Conservation (phyloP, 352 stramenopile species). For the Pythium dissimile region DNA sequence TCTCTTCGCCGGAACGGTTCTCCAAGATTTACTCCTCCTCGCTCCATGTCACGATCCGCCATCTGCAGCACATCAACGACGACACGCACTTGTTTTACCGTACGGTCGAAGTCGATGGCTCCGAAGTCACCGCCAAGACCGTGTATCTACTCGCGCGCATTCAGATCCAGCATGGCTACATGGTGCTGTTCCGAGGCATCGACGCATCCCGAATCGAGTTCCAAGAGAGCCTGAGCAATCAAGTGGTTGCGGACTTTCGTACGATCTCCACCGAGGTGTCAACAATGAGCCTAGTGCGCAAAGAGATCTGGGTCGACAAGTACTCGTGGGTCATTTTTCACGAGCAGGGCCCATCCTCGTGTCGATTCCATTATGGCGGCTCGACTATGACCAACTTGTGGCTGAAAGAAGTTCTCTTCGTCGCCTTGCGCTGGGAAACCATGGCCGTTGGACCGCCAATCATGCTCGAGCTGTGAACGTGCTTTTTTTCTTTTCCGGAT, state of each 20-base stretch:
- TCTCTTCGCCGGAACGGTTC: slow-evolving; percentile 42
- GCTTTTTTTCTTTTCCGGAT: too few relatives aligned
- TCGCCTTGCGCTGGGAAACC: slow-evolving; percentile 57
- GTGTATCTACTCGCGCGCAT: slow-evolving; percentile 52
- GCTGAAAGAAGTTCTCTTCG: slow-evolving; percentile 63
- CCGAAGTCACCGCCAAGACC: slow-evolving; percentile 38
- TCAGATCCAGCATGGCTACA: slow-evolving; percentile 44
- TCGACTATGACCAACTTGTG: slow-evolving; percentile 44
- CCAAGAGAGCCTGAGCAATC: slow-evolving; percentile 31
- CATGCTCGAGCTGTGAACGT: slow-evolving; percentile 23
- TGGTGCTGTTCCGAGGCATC: slow-evolving; percentile 58
- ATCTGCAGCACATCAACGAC: slow-evolving; percentile 45
- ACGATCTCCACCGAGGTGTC: slow-evolving; percentile 1
- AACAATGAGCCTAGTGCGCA: too few relatives aligned
- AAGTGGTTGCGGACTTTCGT: slow-evolving; percentile 14
- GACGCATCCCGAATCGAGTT: slow-evolving; percentile 51
- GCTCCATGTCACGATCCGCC: slow-evolving; percentile 38
- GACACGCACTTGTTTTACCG: slow-evolving; percentile 62
- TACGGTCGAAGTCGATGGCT: slow-evolving; percentile 34
- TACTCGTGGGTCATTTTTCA: slow-evolving; percentile 66
- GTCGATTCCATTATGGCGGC: slow-evolving; percentile 60
- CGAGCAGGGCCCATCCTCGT: slow-evolving; percentile 25
- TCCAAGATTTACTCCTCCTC: slow-evolving; percentile 42
- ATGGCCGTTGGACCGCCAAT: slow-evolving; percentile 48
- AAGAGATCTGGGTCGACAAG: slow-evolving; percentile 55